phyloP scores from a whole-genome alignment of 768 basidiomycete species.

The Tylopilus felleus region DNA sequence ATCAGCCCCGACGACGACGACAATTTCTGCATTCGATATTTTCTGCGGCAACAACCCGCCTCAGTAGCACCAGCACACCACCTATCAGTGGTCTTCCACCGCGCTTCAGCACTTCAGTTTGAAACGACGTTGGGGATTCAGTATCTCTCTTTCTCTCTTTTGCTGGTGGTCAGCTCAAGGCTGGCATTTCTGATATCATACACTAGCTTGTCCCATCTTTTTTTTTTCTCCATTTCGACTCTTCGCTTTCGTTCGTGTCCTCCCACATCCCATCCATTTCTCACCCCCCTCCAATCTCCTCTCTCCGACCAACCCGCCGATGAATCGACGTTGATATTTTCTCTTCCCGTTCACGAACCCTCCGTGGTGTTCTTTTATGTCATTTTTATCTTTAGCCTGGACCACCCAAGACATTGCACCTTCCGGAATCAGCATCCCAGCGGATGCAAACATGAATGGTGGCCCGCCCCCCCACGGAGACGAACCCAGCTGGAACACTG shows the following conservation, averaged over 20 bases:
- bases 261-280: constrained; percentile 19
- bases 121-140: constrained; percentile 27
- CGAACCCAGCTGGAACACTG: constrained; percentile 52
- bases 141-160: constrained; percentile 12
- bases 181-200: constrained; percentile 24
- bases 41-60: constrained; percentile 37
- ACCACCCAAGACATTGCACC: constrained; percentile 81
- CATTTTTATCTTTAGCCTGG: constrained; percentile 58
- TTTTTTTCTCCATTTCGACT: constrained; percentile 14
- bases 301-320: constrained; percentile 29
- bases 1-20: constrained; percentile 65
- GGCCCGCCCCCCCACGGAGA: constrained; percentile 46
- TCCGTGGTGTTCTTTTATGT: background rate
- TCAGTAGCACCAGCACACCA: constrained; percentile 31
- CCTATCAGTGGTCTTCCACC: constrained; percentile 27
- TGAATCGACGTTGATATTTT: constrained; percentile 44
- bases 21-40: constrained; percentile 45
- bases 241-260: constrained; percentile 7
- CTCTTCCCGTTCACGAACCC: constrained; percentile 31
- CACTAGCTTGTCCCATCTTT: constrained; percentile 6
- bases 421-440: constrained; percentile 71
- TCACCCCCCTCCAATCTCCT: constrained; percentile 5
- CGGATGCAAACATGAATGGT: constrained; percentile 45
- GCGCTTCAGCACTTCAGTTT: constrained; percentile 31
- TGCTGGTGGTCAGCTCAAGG: constrained; percentile 35